Base-by-base conservation (phyloP, 1,284 basidiomycete species). In the Irpex rosettiformis region DNA sequence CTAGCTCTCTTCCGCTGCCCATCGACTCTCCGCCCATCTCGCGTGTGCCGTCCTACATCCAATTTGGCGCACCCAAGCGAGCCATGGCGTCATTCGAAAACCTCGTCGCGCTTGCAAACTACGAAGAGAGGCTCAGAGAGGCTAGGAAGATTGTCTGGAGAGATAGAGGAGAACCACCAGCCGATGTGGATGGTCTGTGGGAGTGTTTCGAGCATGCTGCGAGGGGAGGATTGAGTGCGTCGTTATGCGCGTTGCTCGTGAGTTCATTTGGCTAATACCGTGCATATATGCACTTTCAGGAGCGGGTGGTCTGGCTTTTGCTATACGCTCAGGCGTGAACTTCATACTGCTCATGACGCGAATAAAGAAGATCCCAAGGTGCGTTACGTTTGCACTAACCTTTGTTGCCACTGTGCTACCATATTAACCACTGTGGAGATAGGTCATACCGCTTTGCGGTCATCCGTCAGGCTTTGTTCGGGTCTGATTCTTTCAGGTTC, bases 81-180 rank as follows among this genome's bases (percentile, higher is more conserved):
- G 80, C 85, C 2, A 84, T 88, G 72, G 77, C 81, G 4, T 91
- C 88, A 0, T 91, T 91, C 63, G 89, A 92, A 67, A 92, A 92
- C 67, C 74, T 92, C 7, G 88, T 92, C 52, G 88, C 84, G 16
- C 79, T 92, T 51, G 89, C 89, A 8, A 91, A 92, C 69, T 85
- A 91, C 70, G 89, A 91, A 66, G 84, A 89, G 60, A 75, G 81
- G 1, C 76, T 92, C 42, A 80, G 75, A 60, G 87, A 86, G 58
- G 88, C 91, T 0, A 77, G 83, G 47, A 86, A 82, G 69, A 86
- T 93, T 67, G 84, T 96, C 1, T 96, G 94, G 93, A 79, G 94
- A 33, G 85, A 90, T 64, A 77, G 83, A 63, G 92, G 91, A 3
- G 89, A 95, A 72, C 85, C 85, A 42, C 84, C 86, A 0, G 82